Base-by-base conservation (phyloP, 495 filamentous ascomycete genomes). In the Penicillium fimorum region DNA sequence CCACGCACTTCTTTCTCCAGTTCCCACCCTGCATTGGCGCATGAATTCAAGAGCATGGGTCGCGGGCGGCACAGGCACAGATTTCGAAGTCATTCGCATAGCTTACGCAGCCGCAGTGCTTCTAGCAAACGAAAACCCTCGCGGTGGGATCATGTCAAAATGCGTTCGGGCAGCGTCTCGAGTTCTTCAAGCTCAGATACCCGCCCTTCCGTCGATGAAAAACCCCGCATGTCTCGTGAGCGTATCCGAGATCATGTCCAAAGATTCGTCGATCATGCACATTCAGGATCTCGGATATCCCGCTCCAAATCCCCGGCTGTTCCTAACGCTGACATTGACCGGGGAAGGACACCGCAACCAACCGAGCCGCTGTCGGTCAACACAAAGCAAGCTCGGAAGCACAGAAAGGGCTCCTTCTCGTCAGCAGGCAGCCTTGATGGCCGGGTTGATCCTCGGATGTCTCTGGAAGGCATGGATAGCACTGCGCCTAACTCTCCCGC, bases 401-500 rank as follows among this genome's bases (percentile, higher is more conserved):
- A 64, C 15, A 67, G 63, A 50, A 59, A 55, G 17, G 61, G 50
- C 1, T 76, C 75, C 3, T 24, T 77, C 12, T 77, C 73, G 0
- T 73, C 76, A 4, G 61, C 60, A 17, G 70, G 68, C 13, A 79
- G 74, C 55, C 18, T 63, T 11, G 74, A 73, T 18, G 69, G 73
- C 37, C 67, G 67, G 41, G 67, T 65, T 15, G 69, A 71, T 44
- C 62, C 60, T 47, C 66, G 79, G 35, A 69, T 70, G 50, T 81
- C 79, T 24, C 60, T 78, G 2, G 78, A 82, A 24, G 80, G 70
- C 17, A 64, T 75, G 47, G 79, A 81, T 40, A 71, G 64, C 48
- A 80, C 73, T 9, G 75, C 70, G 22, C 75, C 80, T 13, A 78
- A 71, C 56, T 79, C 80, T 50, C 78, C 79, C 17, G 59, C 67